Evolutionary conservation across 2,329 filamentous ascomycete genomes (phyloP).

Genomic region (Pseudocercospora cruenta): DNA sequence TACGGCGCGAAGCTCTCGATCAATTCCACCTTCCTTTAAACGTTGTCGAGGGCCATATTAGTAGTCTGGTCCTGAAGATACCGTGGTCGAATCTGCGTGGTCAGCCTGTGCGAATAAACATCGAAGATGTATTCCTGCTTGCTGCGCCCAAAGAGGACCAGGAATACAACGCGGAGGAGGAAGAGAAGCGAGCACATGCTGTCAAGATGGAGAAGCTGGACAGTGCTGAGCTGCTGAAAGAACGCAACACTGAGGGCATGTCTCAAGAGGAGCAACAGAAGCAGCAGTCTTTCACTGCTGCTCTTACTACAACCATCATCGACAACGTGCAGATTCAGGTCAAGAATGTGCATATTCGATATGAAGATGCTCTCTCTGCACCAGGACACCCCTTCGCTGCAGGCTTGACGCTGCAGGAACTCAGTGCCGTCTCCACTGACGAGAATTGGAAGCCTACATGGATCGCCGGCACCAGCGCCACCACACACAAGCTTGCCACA

Average conservation of each 20-base stretch:
- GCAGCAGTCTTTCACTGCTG: conserved; percentile 96
- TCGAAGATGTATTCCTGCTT: conserved; percentile 94
- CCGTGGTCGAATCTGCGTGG: conserved; percentile 97
- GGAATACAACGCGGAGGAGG: conserved; percentile 89
- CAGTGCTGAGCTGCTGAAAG: conserved; percentile 91
- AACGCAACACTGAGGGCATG: conserved; percentile 88
- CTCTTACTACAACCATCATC: conserved; percentile 91
- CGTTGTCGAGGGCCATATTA: conserved; percentile 92
- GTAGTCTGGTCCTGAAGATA: conserved; percentile 87
- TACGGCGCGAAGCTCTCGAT: conserved; percentile 92
- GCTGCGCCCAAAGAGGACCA: conserved; percentile 95
- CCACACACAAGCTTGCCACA: conserved; percentile 91
- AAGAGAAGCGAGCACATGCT: conserved; percentile 81
- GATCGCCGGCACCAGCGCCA: conserved; percentile 80
- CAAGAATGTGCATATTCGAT: conserved; percentile 97
- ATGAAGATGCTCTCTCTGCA: conserved; percentile 95
- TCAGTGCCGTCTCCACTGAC: conserved; percentile 96
- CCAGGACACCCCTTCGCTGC: conserved; percentile 94
- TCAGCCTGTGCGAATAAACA: conserved; percentile 90
- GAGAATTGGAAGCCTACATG: conserved; percentile 94
- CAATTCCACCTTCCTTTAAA: conserved; percentile 96
- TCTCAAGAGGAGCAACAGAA: conserved; percentile 95
- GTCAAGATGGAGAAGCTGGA: conserved; percentile 99
- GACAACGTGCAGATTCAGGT: conserved; percentile 97
- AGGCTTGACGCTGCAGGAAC: conserved; percentile 89